These are phyloP conservation scores for Scenedesmus sp. DNA, from an alignment of 163 green algal species.

Conservation along the genomic window DNA sequence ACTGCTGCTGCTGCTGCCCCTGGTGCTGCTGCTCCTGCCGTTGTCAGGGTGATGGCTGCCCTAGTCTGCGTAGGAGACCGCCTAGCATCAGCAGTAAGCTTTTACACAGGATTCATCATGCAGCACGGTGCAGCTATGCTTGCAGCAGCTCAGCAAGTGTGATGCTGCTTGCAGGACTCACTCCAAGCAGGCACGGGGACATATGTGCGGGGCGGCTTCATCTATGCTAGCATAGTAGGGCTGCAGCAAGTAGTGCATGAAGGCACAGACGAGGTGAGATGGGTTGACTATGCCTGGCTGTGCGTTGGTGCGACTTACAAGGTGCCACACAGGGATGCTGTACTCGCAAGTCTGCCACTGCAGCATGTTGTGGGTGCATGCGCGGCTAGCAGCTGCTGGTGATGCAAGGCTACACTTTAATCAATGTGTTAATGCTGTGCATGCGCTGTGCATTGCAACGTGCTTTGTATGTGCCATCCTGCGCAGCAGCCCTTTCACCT, in stretches of 20 bases:
- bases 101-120: neutral
- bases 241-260: neutral
- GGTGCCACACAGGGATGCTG: neutral
- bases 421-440: too few species aligned
- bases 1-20: neutral
- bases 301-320: neutral
- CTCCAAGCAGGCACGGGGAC: constrained; percentile 57
- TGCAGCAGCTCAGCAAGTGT: neutral
- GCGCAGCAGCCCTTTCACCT: too few species aligned
- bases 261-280: neutral
- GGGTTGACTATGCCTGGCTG: neutral
- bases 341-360: too few species aligned
- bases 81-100: constrained; percentile 44
- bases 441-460: too few species aligned
- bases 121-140: neutral
- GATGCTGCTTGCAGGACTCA: constrained; percentile 50
- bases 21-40: neutral
- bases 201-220: constrained; percentile 50
- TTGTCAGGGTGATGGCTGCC: neutral
- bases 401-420: too few species aligned
- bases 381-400: too few species aligned
- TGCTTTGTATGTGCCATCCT: too few species aligned
- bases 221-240: constrained; percentile 57
- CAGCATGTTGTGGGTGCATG: too few species aligned
- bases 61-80: constrained; percentile 58